A percentile compares a stretch with the other conserved stretches of the same genome.
Conservation (phyloP, 1,284 basidiomycete genomes). For the Ceratobasidium sp. region DNA sequence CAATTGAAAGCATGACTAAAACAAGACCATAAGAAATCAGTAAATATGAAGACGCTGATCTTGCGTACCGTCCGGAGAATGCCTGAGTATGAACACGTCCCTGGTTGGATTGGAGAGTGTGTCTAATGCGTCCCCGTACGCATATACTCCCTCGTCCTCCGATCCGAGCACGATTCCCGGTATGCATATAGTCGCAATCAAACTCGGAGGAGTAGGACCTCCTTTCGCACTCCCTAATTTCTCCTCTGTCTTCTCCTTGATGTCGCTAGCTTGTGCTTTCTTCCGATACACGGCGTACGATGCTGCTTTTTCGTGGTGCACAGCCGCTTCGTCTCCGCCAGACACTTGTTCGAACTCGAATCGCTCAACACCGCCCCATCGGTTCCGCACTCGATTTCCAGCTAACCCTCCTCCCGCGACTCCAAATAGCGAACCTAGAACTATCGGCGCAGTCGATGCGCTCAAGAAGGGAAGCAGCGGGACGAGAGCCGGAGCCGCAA, state of each 20-base stretch:
- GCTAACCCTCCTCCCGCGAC: conserved; percentile 62
- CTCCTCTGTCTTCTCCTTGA: background rate
- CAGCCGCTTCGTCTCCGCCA: conserved; percentile 50
- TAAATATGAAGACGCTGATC: conserved; percentile 57
- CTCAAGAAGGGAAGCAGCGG: conserved; percentile 59
- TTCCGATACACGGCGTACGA: conserved; percentile 3
- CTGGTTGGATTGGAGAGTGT: conserved; percentile 42
- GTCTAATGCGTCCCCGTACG: conserved; percentile 49
- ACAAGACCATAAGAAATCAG: conserved; percentile 43
- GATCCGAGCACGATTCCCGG: conserved; percentile 59
- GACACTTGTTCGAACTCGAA: conserved; percentile 59
- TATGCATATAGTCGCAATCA: conserved; percentile 56
- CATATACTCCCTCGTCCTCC: conserved; percentile 56
- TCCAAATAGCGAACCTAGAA: conserved; percentile 62
- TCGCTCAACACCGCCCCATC: conserved; percentile 61
- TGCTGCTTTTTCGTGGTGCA: background rate
- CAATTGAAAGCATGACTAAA: conserved; percentile 57
- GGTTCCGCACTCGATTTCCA: conserved; percentile 58
- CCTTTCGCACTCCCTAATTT: background rate
- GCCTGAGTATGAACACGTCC: conserved; percentile 45
- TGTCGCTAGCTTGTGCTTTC: background rate
- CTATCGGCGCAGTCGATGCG: conserved; percentile 57
- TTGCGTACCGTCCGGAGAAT: conserved; percentile 52
- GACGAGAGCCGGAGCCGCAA: conserved; percentile 61
- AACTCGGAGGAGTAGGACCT: conserved; percentile 10